Evolutionary conservation across 192 early-diverging fungal species (phyloP).

Genomic region (Coemansia sp.): DNA sequence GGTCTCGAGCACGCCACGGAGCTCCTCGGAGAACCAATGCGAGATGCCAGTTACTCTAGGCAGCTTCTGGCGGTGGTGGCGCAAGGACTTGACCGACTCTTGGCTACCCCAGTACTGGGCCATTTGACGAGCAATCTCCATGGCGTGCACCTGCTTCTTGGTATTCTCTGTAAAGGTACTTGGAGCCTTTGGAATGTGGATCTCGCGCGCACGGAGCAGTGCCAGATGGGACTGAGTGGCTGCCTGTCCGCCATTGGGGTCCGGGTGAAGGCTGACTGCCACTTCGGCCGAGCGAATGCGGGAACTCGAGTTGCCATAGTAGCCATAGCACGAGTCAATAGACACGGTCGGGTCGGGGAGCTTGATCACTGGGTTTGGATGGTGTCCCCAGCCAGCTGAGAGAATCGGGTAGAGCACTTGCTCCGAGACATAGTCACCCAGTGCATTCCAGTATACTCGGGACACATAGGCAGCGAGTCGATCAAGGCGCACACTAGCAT

Average conservation of each 20-base stretch:
- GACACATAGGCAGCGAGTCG: slow-evolving; percentile 43
- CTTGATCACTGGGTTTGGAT: slow-evolving; percentile 14
- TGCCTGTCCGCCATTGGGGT: slow-evolving; percentile 2
- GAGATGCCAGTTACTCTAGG: slow-evolving; percentile 50
- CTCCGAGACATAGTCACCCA: slow-evolving; percentile 53
- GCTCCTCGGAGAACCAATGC: slow-evolving; percentile 52
- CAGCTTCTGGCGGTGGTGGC: slow-evolving; percentile 39
- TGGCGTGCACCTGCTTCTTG: slow-evolving; percentile 47
- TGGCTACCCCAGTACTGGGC: slow-evolving; percentile 52
- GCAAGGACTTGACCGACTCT: slow-evolving; percentile 37
- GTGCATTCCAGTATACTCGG: slow-evolving; percentile 49
- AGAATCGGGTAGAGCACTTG: slow-evolving; percentile 46
- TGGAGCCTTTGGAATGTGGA: slow-evolving; percentile 19
- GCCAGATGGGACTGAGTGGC: slow-evolving; percentile 18
- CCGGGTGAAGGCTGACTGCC: slow-evolving; percentile 26
- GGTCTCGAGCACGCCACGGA: slow-evolving; percentile 44
- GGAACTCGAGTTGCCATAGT: slow-evolving; percentile 8
- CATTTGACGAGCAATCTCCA: slow-evolving; percentile 54
- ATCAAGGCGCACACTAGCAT: slow-evolving; percentile 37
- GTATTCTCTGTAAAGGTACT: slow-evolving; percentile 47
- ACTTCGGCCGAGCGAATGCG: slow-evolving; percentile 14
- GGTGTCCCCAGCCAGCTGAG: slow-evolving; percentile 35
- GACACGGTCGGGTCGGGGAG: slow-evolving; percentile 43
- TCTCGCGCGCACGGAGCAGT: slow-evolving; percentile 25
- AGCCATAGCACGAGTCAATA: slow-evolving; percentile 17